These are phyloP conservation scores for Chrysopogon serrulatus DNA, from an alignment of 176 grass and related monocot species.

Conservation along the genomic window DNA sequence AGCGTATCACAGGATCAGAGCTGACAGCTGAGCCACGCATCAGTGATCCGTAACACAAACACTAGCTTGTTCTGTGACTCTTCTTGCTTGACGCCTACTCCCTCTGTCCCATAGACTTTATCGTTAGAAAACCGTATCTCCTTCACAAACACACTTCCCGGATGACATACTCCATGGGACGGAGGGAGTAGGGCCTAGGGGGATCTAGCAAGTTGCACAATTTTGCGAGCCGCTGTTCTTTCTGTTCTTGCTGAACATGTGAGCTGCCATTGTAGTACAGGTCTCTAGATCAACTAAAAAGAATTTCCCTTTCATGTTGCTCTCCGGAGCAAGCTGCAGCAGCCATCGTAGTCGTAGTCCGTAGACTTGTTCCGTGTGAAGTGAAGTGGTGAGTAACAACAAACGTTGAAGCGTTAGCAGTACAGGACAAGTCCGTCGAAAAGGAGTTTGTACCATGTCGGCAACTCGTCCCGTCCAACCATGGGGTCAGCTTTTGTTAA, in stretches of 20 bases:
- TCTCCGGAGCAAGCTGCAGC: background rate
- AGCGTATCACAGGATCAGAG: background rate
- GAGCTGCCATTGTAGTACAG: background rate
- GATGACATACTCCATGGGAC: too few relatives aligned
- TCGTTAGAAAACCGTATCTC: too few relatives aligned
- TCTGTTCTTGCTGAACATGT: background rate
- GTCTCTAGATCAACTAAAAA: background rate
- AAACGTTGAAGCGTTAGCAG: background rate
- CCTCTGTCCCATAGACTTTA: too few relatives aligned
- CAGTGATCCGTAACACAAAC: too few relatives aligned
- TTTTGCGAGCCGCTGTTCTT: too few relatives aligned
- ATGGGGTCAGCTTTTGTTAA: background rate
- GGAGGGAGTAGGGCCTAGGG: too few relatives aligned
- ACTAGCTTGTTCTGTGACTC: too few relatives aligned
- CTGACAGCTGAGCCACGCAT: background rate
- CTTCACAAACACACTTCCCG: too few relatives aligned
- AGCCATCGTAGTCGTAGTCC: background rate
- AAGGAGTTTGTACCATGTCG: background rate
- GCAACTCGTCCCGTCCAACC: background rate
- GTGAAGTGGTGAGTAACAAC: background rate
- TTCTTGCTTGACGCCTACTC: too few relatives aligned
- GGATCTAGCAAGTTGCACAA: too few relatives aligned
- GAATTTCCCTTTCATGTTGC: background rate
- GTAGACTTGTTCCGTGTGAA: too few relatives aligned
- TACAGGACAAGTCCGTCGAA: background rate